These are phyloP conservation scores for Chrysanthemum lavandulifolium DNA, from an alignment of 129 eudicot species.

Conservation along the genomic window DNA sequence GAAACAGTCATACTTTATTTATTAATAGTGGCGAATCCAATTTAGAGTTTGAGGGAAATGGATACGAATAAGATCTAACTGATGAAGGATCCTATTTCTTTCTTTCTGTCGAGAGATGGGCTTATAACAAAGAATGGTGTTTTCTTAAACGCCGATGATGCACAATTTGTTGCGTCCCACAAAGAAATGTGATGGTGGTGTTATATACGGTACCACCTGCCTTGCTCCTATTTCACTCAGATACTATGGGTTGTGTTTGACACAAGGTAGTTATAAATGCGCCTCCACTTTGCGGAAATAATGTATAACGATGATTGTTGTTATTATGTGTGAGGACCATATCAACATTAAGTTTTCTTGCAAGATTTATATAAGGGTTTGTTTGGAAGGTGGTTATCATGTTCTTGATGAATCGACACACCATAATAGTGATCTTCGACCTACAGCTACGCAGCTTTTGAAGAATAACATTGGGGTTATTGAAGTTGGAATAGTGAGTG, in stretches of 20 bases:
- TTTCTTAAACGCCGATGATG: slow-evolving; percentile 33
- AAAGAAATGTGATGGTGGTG: slow-evolving; percentile 31
- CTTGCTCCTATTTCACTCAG: slow-evolving; percentile 65
- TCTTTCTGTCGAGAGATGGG: slow-evolving; percentile 55
- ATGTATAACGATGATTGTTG: slow-evolving; percentile 39
- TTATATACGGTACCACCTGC: slow-evolving; percentile 59
- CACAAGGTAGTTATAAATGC: slow-evolving; percentile 71
- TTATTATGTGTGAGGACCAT: too few relatives aligned
- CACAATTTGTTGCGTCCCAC: slow-evolving; percentile 28
- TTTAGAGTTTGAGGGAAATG: slow-evolving; percentile 44
- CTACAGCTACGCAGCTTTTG: too few relatives aligned
- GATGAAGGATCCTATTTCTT: slow-evolving; percentile 55
- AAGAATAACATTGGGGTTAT: too few relatives aligned
- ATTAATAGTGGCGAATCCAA: slow-evolving; percentile 74
- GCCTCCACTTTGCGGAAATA: slow-evolving; percentile 89
- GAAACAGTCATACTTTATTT: slow-evolving; percentile 45
- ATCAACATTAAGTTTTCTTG: too few relatives aligned
- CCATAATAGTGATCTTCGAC: too few relatives aligned
- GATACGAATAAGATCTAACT: slow-evolving; percentile 45
- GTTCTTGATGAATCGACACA: too few relatives aligned
- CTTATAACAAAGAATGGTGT: slow-evolving; percentile 74
- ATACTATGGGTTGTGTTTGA: slow-evolving; percentile 70
- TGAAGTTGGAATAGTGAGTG: too few relatives aligned
- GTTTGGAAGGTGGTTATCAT: too few relatives aligned
- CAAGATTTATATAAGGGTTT: too few relatives aligned